Evolutionary conservation across 2,329 filamentous ascomycete species (phyloP), one percentile per base, ranked within the genome.

Genomic region (Stemphylium vesicarium): DNA sequence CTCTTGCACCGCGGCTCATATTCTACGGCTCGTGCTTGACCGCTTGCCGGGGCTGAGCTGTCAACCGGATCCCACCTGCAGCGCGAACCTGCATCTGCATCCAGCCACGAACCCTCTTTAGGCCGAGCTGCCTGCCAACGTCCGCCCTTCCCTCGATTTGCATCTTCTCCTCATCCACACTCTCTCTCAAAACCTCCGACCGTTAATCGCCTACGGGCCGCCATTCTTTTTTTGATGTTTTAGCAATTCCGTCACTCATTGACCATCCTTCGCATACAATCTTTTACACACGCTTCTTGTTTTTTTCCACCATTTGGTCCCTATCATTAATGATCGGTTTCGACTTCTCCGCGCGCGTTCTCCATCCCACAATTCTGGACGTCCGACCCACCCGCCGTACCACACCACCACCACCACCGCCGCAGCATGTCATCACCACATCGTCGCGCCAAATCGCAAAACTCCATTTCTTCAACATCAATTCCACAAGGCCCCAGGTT

Each of bases 61-160:
- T 59, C 69, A 64, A 69, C 71, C 68, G 68, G 66, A 69, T 56
- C 59, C 62, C 64, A 68, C 65, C 67, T 73, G 71, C 70, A 69
- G 53, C 53, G 48, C 52, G 48, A 56, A 56, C 58, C 60, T 70
- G 66, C 69, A 70, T 63, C 59, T 63, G 62, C 65, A 52, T 46
- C 33, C 22, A 50, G 53, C 48, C 53, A 58, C 64, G 56, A 64
- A 59, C 59, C 63, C 64, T 60, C 60, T 67, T 66, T 60, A 64
- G 64, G 61, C 63, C 60, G 44, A 56, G 43, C 56, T 53, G 61
- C 63, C 59, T 60, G 46, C 59, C 57, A 56, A 56, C 57, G 56
- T 38, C 48, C 56, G 57, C 50, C 46, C 13, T 37, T 59, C 61
- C 18, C 63, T 68, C 66, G 50, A 62, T 60, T 69, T 68, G 70